These are phyloP conservation scores for Maudiozyma humilis DNA, from an alignment of 1,139 yeast genomes.

Conservation along the genomic window DNA sequence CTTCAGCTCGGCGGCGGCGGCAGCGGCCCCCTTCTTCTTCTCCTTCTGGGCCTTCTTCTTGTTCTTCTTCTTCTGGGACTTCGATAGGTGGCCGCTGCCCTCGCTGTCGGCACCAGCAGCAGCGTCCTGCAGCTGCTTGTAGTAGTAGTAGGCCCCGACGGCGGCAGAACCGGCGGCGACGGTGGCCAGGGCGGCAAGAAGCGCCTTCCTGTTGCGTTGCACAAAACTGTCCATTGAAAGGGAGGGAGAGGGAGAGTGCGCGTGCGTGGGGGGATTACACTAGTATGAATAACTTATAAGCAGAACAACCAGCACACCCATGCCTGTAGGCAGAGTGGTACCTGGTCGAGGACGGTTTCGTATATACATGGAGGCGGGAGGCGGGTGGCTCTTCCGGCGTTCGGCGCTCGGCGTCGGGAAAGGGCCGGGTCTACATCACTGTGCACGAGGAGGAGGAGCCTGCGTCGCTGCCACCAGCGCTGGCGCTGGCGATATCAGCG, in stretches of 20 bases:
- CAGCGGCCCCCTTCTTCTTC: conserved; percentile 15
- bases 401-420: background rate
- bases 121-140: conserved; percentile 32
- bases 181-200: conserved; percentile 53
- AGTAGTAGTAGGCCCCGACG: conserved; percentile 50
- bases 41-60: conserved; percentile 31
- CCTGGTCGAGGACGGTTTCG: too few relatives aligned
- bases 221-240: conserved; percentile 36
- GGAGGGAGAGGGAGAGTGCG: background rate
- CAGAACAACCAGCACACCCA: too few relatives aligned
- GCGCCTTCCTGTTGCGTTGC: conserved; percentile 50
- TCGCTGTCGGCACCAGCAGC: conserved; percentile 3
- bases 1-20: conserved; percentile 35
- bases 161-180: conserved; percentile 56
- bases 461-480: background rate
- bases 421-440: background rate
- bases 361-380: too few relatives aligned
- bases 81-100: conserved; percentile 3
- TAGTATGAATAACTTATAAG: too few relatives aligned
- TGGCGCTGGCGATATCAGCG: background rate
- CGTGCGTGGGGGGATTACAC: background rate
- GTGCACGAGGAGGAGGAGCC: background rate
- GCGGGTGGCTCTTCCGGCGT: too few relatives aligned
- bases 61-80: conserved; percentile 16
- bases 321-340: too few relatives aligned